Conservation (phyloP, 208 protist species). For the Leishmania braziliensis region DNA sequence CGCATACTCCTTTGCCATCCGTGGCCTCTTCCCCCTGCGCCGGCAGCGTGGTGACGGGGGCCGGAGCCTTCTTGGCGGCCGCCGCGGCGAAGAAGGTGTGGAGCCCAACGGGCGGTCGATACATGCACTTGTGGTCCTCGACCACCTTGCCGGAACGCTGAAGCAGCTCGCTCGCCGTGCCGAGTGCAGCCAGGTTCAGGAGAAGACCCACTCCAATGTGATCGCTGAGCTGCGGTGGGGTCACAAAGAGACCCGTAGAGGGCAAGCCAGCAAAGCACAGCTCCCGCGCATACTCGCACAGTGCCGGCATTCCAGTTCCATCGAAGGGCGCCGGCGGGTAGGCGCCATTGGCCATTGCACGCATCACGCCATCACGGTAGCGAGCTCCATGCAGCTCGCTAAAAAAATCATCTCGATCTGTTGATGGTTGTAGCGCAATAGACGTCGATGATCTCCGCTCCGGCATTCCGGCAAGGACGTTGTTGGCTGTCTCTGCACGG, state of each 20-base stretch:
- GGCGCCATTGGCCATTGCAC: slow-evolving; percentile 61
- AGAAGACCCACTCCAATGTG: slow-evolving; percentile 82
- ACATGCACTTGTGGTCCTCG: slow-evolving; percentile 67
- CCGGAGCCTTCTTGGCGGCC: slow-evolving; percentile 24
- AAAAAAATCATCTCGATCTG: slow-evolving; percentile 46
- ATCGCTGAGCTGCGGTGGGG: slow-evolving; percentile 90
- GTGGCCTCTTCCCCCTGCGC: neutral
- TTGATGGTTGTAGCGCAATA: too few species aligned
- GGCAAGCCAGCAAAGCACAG: slow-evolving; percentile 64
- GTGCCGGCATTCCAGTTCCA: slow-evolving; percentile 64
- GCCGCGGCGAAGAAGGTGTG: slow-evolving; percentile 56
- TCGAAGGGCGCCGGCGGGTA: slow-evolving; percentile 77
- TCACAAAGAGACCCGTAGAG: slow-evolving; percentile 84
- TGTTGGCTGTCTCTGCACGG: slow-evolving; percentile 65
- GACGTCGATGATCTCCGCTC: neutral
- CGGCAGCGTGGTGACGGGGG: neutral
- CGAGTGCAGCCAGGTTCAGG: slow-evolving; percentile 28
- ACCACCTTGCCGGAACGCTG: slow-evolving; percentile 39
- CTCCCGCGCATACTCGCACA: slow-evolving; percentile 39
- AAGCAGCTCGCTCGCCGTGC: slow-evolving; percentile 22
- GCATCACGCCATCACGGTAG: slow-evolving; percentile 40
- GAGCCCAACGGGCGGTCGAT: slow-evolving; percentile 60
- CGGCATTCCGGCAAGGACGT: slow-evolving; percentile 21
- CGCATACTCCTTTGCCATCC: neutral
- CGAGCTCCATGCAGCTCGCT: slow-evolving; percentile 56